Evolutionary conservation across 192 early-diverging fungal species (phyloP).

Genomic region (Radiomyces spectabilis): DNA sequence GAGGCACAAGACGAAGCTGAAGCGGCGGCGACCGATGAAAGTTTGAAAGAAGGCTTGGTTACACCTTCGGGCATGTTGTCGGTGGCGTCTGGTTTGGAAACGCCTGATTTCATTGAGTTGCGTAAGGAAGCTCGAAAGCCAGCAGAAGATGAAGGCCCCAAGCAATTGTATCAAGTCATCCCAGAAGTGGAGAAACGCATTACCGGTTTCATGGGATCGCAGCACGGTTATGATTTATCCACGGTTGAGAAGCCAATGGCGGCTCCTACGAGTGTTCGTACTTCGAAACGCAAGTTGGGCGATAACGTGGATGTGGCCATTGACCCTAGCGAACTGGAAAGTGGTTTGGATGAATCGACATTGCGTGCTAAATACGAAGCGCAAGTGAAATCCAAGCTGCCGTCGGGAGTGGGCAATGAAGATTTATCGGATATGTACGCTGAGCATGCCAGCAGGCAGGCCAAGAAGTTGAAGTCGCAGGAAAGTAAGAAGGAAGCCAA

Average conservation of each 20-base stretch:
- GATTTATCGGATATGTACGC: slow-evolving; percentile 87
- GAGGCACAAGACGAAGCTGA: slow-evolving; percentile 49
- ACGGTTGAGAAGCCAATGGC: slow-evolving; percentile 33
- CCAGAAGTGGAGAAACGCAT: slow-evolving; percentile 61
- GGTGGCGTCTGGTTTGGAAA: slow-evolving; percentile 72
- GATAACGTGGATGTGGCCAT: slow-evolving; percentile 76
- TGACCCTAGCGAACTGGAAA: slow-evolving; percentile 86
- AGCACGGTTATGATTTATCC: slow-evolving; percentile 82
- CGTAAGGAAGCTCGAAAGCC: slow-evolving; percentile 60
- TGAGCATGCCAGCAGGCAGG: slow-evolving; percentile 66
- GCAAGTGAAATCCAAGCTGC: slow-evolving; percentile 40
- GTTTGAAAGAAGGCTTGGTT: slow-evolving; percentile 57
- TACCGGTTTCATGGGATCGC: slow-evolving; percentile 90
- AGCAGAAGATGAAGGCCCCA: slow-evolving; percentile 36
- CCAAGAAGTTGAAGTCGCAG: slow-evolving; percentile 63
- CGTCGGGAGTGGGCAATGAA: slow-evolving; percentile 44
- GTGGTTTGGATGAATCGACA: slow-evolving; percentile 62
- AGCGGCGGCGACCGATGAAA: slow-evolving; percentile 26
- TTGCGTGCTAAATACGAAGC: slow-evolving; percentile 75
- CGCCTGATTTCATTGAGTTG: slow-evolving; percentile 80
- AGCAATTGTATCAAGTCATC: slow-evolving; percentile 82
- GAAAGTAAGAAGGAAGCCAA: slow-evolving; percentile 34
- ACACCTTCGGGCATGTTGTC: slow-evolving; percentile 78
- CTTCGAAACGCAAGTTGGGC: slow-evolving; percentile 44
- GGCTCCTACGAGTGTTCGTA: slow-evolving; percentile 39